phyloP scores from a whole-genome alignment of 805 yeast species.

The Groenewaldozyma salmanticensis region DNA sequence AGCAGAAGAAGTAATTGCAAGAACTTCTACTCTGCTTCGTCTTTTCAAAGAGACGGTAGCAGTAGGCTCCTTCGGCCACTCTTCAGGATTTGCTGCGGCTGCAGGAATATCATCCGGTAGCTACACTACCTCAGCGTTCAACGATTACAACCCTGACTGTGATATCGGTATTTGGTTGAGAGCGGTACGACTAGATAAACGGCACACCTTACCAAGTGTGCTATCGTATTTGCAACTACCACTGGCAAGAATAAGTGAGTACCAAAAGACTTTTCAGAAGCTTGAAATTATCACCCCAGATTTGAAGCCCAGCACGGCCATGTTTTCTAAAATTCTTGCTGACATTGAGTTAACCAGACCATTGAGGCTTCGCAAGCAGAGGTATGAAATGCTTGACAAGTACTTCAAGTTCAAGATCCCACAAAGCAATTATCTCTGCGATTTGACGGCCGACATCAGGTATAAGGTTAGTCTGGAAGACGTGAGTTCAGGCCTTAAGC shows the following conservation, averaged over 20 bases:
- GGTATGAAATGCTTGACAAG: slow-evolving; percentile 12
- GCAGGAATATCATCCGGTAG: not conserved
- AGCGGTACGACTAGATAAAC: slow-evolving; percentile 3
- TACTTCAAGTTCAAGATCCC: slow-evolving; percentile 8
- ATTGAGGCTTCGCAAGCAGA: slow-evolving; percentile 7
- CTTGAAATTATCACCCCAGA: slow-evolving; percentile 4
- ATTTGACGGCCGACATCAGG: slow-evolving; percentile 10
- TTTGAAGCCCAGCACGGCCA: slow-evolving; percentile 7
- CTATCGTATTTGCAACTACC: slow-evolving; percentile 18
- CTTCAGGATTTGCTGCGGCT: no score
- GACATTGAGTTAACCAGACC: slow-evolving; percentile 15
- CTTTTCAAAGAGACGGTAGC: not conserved
- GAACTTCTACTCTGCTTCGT: slow-evolving; percentile 8
- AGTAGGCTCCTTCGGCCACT: not conserved
- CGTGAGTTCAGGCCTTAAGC: slow-evolving; percentile 2
- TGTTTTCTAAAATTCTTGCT: slow-evolving; percentile 5
- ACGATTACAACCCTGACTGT: slow-evolving; percentile 6
- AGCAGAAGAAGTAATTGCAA: slow-evolving; percentile 9
- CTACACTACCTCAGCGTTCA: not conserved
- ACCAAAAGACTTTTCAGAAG: slow-evolving; percentile 10
- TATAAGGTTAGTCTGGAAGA: slow-evolving; percentile 11
- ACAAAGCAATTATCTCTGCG: slow-evolving; percentile 13
- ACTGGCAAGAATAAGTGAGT: slow-evolving; percentile 12
- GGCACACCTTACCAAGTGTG: slow-evolving; percentile 13
- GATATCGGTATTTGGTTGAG: slow-evolving; percentile 19